Evolutionary conservation across 1,139 yeast genomes (phyloP), one percentile per base, ranked within the genome.

Genomic region (Geotrichum australiense): DNA sequence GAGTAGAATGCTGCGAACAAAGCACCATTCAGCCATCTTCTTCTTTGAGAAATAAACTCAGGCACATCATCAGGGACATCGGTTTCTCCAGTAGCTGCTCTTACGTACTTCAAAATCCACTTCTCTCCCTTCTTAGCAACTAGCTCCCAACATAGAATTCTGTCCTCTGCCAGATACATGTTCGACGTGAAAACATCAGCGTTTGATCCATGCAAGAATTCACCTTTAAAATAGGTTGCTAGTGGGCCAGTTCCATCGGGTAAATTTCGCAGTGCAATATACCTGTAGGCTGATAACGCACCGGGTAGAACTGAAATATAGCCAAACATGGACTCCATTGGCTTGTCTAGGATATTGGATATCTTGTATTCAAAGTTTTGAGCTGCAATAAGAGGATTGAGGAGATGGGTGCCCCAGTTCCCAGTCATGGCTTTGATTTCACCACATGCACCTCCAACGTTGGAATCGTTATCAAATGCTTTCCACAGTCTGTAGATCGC

Each of bases 1-100:
- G 96, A 80, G 59, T 82, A 91, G 45, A 91, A 66, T 0, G 97
- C 97, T 2, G 98, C 97, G 65, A 91, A 91, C 57, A 89, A 77
- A 0, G 98, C 96, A 66, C 98, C 98, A 61, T 91, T 91, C 44
- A 91, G 75, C 98, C 98, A 91, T 66, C 98, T 78, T 66, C 98
- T 77, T 68, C 98, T 78, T 64, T 91, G 98, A 12, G 94, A 79
- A 46, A 91, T 78, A 58, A 91, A 89, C 60, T 91, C 98, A 0
- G 97, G 76, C 35, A 89, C 71, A 4, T 78, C 70, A 58, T 89
- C 96, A 2, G 98, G 98, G 37, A 91, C 96, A 72, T 91, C 98
- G 0, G 98, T 91, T 60, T 89, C 97, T 53, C 97, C 98, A 22
- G 84, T 81, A 2, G 97, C 96, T 62, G 78, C 85, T 55, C 83